A percentile compares a stretch with the other conserved stretches of the same genome.
Evolutionary conservation across 306 rosid species (phyloP).

Genomic region (Citrullus mucosospermus): DNA sequence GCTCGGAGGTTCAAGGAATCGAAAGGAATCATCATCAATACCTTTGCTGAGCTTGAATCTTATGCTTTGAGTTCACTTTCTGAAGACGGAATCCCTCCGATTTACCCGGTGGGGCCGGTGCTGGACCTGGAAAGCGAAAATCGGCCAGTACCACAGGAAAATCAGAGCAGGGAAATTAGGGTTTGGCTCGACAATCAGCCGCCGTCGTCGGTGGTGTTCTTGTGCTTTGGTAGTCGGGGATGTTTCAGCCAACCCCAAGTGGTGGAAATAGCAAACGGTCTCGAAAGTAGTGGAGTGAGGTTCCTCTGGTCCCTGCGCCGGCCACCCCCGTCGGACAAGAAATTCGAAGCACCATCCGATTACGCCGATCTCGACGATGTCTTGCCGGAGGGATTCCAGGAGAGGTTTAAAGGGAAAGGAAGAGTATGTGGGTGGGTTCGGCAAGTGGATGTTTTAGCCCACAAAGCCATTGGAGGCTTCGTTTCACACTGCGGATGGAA

Average conservation of each 20-base stretch:
- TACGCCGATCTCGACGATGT: conserved; percentile 3
- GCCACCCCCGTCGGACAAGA: not conserved
- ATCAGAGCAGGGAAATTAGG: not conserved
- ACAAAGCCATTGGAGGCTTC: conserved; percentile 25
- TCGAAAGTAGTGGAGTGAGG: not conserved
- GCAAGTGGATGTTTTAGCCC: conserved; percentile 14
- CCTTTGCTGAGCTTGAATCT: not conserved
- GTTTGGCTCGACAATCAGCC: conserved; percentile 41
- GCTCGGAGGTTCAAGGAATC: not conserved
- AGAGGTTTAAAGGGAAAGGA: conserved; percentile 14
- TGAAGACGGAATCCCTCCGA: conserved; percentile 10
- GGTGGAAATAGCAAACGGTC: not conserved
- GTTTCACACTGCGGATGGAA: conserved; percentile 37
- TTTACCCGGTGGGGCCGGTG: conserved; percentile 44
- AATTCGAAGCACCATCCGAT: not conserved
- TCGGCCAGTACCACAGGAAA: not conserved
- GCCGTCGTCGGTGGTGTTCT: conserved; percentile 38
- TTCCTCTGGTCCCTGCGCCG: not conserved
- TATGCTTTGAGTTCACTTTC: not conserved
- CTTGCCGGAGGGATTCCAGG: conserved; percentile 8
- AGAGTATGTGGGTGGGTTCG: conserved; percentile 26
- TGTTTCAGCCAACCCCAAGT: not conserved
- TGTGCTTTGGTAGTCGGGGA: conserved; percentile 25
- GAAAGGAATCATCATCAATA: conserved; percentile 2
- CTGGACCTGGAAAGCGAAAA: conserved; percentile 11